phyloP scores from a whole-genome alignment of 495 filamentous ascomycete species.

The Neurospora sp. region DNA sequence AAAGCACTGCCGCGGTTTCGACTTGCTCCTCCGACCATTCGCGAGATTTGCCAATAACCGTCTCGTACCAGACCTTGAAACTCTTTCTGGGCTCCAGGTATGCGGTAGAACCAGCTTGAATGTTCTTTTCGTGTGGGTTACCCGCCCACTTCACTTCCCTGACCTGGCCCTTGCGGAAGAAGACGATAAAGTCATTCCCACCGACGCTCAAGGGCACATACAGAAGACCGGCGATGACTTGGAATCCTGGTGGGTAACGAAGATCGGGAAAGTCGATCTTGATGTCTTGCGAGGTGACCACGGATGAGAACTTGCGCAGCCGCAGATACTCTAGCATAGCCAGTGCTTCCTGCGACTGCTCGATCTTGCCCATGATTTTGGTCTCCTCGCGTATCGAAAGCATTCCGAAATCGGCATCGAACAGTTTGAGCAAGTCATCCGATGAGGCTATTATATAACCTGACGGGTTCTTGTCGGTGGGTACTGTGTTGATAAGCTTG shows the following conservation, averaged over 20 bases:
- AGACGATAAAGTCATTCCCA: constrained; percentile 82
- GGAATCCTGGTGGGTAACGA: constrained; percentile 69
- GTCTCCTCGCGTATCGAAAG: constrained; percentile 81
- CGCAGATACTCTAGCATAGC: constrained; percentile 82
- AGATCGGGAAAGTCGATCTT: constrained; percentile 74
- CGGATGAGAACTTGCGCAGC: constrained; percentile 64
- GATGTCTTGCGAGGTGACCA: constrained; percentile 71
- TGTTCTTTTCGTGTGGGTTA: constrained; percentile 78
- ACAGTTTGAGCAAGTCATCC: constrained; percentile 75
- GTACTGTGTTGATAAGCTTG: constrained; percentile 70
- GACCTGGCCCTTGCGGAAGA: constrained; percentile 73
- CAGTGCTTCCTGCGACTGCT: constrained; percentile 73
- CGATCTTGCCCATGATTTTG: constrained; percentile 68
- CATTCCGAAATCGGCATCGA: constrained; percentile 82
- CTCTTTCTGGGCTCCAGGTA: constrained; percentile 69
- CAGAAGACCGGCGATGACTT: constrained; percentile 68
- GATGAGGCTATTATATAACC: constrained; percentile 90
- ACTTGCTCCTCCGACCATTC: constrained; percentile 70
- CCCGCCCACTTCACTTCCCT: constrained; percentile 86
- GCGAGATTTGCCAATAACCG: constrained; percentile 61
- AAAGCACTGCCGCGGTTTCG: constrained; percentile 82
- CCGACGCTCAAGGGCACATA: constrained; percentile 72
- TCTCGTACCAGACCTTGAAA: constrained; percentile 70
- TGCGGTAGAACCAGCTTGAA: constrained; percentile 54
- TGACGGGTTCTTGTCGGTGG: constrained; percentile 73